Base-by-base conservation (phyloP, 108 stramenopile genomes). In the Skeletonema menzelii region DNA sequence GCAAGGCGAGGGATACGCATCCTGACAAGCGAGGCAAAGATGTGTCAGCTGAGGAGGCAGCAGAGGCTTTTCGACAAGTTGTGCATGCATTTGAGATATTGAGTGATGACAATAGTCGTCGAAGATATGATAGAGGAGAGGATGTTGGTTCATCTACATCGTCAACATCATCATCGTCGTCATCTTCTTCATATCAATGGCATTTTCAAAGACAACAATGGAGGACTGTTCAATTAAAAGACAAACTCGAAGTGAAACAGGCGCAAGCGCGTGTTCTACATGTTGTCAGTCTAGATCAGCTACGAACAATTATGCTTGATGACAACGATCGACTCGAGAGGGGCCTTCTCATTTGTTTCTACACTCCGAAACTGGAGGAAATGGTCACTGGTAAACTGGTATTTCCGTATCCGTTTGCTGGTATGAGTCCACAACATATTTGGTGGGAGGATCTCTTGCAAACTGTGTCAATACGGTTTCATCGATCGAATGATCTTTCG, bases 391-490 rank as follows among this genome's bases (percentile, higher is more conserved):
- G 87, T 26, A 82, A 85, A 66, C 77, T 89, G 79, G 83, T 76
- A 2, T 89, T 84, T 63, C 88, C 88, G 0, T 89, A 83, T 67
- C 88, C 88, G 5, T 89, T 89, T 65, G 86, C 86, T 4, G 88
- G 67, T 38, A 85, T 80, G 79, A 84, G 82, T 7, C 27, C 64
- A 27, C 86, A 89, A 62, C 70, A 68, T 8, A 85, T 89, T 64
- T 89, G 88, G 88, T 89, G 88, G 88, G 88, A 89, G 66, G 85
- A 86, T 27, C 24, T 89, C 14, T 57, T 89, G 42, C 88, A 89
- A 69, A 89, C 88, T 7, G 74, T 83, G 6, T 47, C 72, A 56
- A 80, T 89, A 27, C 82, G 86, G n/a, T 89, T 72, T 32, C 75
- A 89, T 69, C 67, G 72, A 8, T 69, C 72, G 22, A 87, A 84